These are phyloP conservation scores for Ceratocystis variospora DNA, from an alignment of 2,329 filamentous ascomycete genomes.

Conservation along the genomic window DNA sequence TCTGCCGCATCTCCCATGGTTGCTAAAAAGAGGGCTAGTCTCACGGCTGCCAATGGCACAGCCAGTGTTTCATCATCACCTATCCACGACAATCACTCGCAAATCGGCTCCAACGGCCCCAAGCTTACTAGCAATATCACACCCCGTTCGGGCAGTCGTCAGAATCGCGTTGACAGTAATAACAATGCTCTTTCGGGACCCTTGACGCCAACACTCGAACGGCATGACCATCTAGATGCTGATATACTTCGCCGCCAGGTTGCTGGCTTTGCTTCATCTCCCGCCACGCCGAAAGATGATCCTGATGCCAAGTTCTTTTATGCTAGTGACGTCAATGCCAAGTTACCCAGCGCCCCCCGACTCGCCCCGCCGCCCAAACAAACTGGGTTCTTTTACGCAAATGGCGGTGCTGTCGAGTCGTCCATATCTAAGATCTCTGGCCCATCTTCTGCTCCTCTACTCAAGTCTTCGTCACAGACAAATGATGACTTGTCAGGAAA, in stretches of 20 bases:
- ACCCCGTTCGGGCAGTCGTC: constrained; percentile 62
- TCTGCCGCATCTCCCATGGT: constrained; percentile 1
- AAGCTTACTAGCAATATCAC: constrained; percentile 55
- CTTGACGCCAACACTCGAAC: constrained; percentile 38
- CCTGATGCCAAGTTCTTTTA: constrained; percentile 73
- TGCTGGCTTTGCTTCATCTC: constrained; percentile 31
- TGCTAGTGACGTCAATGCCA: constrained; percentile 58
- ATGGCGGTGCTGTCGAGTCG: constrained; percentile 32
- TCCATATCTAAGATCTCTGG: constrained; percentile 24
- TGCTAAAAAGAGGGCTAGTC: constrained; percentile 4
- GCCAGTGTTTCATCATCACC: constrained; percentile 16
- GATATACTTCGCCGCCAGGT: constrained; percentile 20
- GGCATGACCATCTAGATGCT: constrained; percentile 22
- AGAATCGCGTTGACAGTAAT: constrained; percentile 54
- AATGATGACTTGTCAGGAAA: constrained; percentile 33
- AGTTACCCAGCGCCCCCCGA: constrained; percentile 28
- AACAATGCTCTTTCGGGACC: constrained; percentile 47
- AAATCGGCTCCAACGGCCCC: constrained; percentile 1
- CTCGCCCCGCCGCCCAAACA: constrained; percentile 28
- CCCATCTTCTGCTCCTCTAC: constrained; percentile 10
- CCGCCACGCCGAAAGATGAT: constrained; percentile 24
- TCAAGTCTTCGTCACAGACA: constrained; percentile 15
- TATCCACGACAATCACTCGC: constrained; percentile 33
- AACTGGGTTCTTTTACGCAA: constrained; percentile 44
- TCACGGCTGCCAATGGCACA: neutral